Evolutionary conservation across 2,329 filamentous ascomycete species (phyloP).

Genomic region (Pestalotiopsis sp.): DNA sequence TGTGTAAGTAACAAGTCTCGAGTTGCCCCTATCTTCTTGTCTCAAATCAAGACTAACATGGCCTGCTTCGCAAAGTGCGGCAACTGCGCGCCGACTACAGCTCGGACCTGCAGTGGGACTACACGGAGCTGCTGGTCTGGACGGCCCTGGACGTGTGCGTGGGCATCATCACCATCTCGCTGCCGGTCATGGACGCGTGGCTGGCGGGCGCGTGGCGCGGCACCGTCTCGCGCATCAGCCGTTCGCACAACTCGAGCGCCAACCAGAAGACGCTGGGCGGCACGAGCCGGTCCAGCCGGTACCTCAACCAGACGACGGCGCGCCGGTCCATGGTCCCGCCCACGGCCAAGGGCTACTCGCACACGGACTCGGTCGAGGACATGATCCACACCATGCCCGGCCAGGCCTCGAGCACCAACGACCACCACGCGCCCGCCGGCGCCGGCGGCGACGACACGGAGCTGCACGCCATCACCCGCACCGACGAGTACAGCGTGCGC

Average conservation of each 20-base stretch:
- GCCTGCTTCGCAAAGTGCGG: conserved; percentile 21
- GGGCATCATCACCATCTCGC: conserved; percentile 34
- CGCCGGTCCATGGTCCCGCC: neutral
- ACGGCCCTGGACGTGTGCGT: conserved; percentile 34
- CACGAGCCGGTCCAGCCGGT: neutral
- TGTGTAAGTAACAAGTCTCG: conserved; percentile 14
- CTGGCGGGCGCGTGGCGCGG: conserved; percentile 22
- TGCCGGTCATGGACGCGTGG: conserved; percentile 36
- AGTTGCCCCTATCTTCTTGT: neutral
- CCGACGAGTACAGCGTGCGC: conserved; percentile 8
- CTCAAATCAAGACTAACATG: neutral
- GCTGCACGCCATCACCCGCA: conserved; percentile 6
- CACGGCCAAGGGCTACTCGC: conserved; percentile 3
- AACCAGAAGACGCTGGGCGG: neutral
- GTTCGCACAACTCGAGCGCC: conserved; percentile 3
- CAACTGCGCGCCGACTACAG: conserved; percentile 24
- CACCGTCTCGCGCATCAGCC: conserved; percentile 15
- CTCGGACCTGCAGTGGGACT: conserved; percentile 28
- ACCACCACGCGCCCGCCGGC: neutral
- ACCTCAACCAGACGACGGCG: conserved; percentile 9
- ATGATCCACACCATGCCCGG: conserved; percentile 10
- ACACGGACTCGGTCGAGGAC: conserved; percentile 15
- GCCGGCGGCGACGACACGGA: neutral
- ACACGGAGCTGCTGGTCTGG: conserved; percentile 32
- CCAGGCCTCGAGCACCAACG: neutral